phyloP scores from a whole-genome alignment of 2,329 filamentous ascomycete species.

The Phaeoacremonium minimum region DNA sequence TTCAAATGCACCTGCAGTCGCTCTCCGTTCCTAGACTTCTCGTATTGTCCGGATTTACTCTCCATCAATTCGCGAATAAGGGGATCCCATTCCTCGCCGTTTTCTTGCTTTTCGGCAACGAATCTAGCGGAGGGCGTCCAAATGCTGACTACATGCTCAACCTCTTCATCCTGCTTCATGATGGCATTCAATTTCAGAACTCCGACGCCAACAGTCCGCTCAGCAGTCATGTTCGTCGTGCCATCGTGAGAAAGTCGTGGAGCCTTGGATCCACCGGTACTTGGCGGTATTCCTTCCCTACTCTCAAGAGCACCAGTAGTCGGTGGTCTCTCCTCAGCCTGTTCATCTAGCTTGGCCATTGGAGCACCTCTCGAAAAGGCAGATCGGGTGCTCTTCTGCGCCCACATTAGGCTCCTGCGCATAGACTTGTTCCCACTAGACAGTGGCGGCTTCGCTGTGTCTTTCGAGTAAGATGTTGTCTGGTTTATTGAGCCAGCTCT shows the following conservation, averaged over 20 bases:
- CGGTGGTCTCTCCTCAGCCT: slow-evolving; percentile 34
- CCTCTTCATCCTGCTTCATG: slow-evolving; percentile 66
- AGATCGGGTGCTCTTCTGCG: slow-evolving; percentile 50
- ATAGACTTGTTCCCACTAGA: slow-evolving; percentile 48
- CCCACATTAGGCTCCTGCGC: slow-evolving; percentile 68
- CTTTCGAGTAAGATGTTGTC: slow-evolving; percentile 30
- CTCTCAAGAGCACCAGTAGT: slow-evolving; percentile 31
- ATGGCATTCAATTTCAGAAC: slow-evolving; percentile 71
- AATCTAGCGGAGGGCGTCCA: slow-evolving; percentile 63
- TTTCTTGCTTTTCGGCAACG: slow-evolving; percentile 51
- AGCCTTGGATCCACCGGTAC: slow-evolving; percentile 49
- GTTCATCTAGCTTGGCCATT: slow-evolving; percentile 56
- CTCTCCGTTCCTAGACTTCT: slow-evolving; percentile 68
- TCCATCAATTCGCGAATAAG: slow-evolving; percentile 70
- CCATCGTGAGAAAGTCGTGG: slow-evolving; percentile 30
- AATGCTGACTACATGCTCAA: slow-evolving; percentile 71
- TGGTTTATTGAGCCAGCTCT: slow-evolving; percentile 44
- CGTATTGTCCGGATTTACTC: slow-evolving; percentile 69
- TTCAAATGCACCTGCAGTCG: slow-evolving; percentile 76
- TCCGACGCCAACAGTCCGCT: slow-evolving; percentile 72
- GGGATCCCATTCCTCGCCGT: slow-evolving; percentile 66
- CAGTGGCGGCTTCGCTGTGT: slow-evolving; percentile 42
- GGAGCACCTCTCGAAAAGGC: slow-evolving; percentile 47
- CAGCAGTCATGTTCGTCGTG: slow-evolving; percentile 43
- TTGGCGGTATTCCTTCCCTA: slow-evolving; percentile 45